Base-by-base conservation (phyloP, 2,329 filamentous ascomycete species). In the Ascochyta rabiei region DNA sequence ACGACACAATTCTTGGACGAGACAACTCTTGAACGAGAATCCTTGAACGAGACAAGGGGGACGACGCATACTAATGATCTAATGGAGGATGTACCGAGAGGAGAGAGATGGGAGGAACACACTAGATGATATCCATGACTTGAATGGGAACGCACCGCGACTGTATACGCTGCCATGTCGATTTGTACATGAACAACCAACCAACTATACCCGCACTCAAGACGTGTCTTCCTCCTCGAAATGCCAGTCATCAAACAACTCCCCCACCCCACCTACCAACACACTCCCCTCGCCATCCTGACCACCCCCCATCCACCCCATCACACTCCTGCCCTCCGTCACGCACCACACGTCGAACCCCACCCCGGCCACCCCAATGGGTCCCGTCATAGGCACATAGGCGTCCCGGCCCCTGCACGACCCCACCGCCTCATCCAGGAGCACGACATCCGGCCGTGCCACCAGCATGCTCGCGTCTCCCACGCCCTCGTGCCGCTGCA, bases 341-440 rank as follows among this genome's bases (percentile, higher is more conserved):
- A 66, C 52, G 26, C 38, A 46, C 62, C 62, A 66, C 30, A 64
- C 23, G 59, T 68, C 63, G 48, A 65, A 66, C 40, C 49, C 53
- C 23, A 38, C 57, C 8, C 54, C 59, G 1, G 23, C 53, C 21
- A 38, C 16, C 10, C 39, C 56, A 9, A 51, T 48, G 2, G 40
- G 57, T 13, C 57, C 59, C 12, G 55, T 55, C 38, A 61, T 43
- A 12, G 51, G 43, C 52, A 56, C 59, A 56, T 68, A 68, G 7
- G 56, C 52, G 34, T 39, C 43, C 6, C 37, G 23, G 8, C 60
- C 61, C 45, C 19, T 52, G 35, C 56, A 62, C 6, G 40, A 23
- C 6, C 50, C 64, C 41, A 66, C 56, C 50, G 56, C 61, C 39
- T 68, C 65, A 50, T 67, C 62, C 38, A 66, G 2, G 5, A 63